Percentiles rank a stretch among this genome's conserved stretches.
phyloP scores from a whole-genome alignment of 495 filamentous ascomycete genomes.

The Emericellopsis terricola region DNA sequence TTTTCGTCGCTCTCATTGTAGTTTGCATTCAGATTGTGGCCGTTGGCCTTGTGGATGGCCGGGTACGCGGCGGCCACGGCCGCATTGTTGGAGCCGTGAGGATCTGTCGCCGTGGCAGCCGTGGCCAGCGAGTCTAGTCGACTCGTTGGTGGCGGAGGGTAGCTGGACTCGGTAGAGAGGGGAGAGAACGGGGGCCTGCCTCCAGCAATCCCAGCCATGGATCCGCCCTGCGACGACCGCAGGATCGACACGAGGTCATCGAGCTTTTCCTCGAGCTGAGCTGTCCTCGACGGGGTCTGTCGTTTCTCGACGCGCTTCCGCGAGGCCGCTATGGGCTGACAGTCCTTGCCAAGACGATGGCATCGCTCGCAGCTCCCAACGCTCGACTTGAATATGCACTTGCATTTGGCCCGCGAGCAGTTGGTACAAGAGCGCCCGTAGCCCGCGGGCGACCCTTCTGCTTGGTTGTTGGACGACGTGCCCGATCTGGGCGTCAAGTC shows the following conservation, averaged over 20 bases:
- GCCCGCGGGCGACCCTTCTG: slow-evolving; percentile 12
- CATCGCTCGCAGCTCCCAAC: slow-evolving; percentile 34
- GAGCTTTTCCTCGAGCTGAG: slow-evolving; percentile 26
- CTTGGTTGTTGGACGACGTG: background rate
- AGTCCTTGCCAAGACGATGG: slow-evolving; percentile 20
- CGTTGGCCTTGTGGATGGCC: background rate
- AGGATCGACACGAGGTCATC: slow-evolving; percentile 26
- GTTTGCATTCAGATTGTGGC: background rate
- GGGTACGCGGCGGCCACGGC: background rate
- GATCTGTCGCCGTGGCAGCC: slow-evolving; percentile 1
- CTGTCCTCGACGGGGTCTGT: slow-evolving; percentile 14
- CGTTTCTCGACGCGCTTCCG: slow-evolving; percentile 16
- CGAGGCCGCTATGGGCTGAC: slow-evolving; percentile 19
- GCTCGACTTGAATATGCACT: slow-evolving; percentile 24
- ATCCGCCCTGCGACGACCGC: slow-evolving; percentile 4
- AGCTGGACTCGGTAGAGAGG: background rate
- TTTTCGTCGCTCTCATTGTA: background rate
- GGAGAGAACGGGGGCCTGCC: background rate
- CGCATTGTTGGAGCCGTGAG: too few relatives aligned
- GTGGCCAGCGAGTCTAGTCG: slow-evolving; percentile 2
- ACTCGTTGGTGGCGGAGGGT: background rate
- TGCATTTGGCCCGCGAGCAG: slow-evolving; percentile 37
- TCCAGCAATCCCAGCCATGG: too few relatives aligned
- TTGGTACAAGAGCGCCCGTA: slow-evolving; percentile 36
- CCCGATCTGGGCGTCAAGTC: background rate